Percentiles rank a stretch among this genome's conserved stretches.
phyloP scores from a whole-genome alignment of 441 rosid species.

The Kokia cookei region DNA sequence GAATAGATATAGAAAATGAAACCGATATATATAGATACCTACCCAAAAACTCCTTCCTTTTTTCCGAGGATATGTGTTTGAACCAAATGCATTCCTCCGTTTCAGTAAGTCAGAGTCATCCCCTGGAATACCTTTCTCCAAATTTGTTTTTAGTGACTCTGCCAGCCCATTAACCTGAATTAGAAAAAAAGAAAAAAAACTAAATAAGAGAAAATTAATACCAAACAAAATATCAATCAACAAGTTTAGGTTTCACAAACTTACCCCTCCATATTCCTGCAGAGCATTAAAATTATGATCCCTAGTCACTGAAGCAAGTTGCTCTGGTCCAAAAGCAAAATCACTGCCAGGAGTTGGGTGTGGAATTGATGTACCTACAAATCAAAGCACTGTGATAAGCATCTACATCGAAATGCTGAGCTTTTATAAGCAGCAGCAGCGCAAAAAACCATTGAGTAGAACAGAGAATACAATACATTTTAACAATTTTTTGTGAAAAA shows the following conservation, averaged over 20 bases:
- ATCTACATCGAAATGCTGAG: not conserved
- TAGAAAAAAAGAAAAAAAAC: not conserved
- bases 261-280: constrained; percentile 74
- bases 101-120: constrained; percentile 70
- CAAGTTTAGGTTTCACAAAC: constrained; percentile 15
- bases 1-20: not conserved
- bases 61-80: constrained; percentile 92
- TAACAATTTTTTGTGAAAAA: not conserved
- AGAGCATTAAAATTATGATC: constrained; percentile 58
- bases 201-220: not conserved
- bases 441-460: not conserved
- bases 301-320: constrained; percentile 69
- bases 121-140: constrained; percentile 74
- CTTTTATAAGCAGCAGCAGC: not conserved
- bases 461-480: not conserved
- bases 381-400: constrained; percentile 6
- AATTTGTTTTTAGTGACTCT: constrained; percentile 56
- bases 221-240: constrained; percentile 7
- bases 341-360: constrained; percentile 37
- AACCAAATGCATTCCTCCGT: constrained; percentile 71
- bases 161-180: constrained; percentile 70
- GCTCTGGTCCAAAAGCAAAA: constrained; percentile 61
- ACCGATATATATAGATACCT: not conserved
- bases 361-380: constrained; percentile 33
- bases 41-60: constrained; percentile 98